Percentiles rank a stretch among this genome's conserved stretches.
Conservation (phyloP, 2,329 filamentous ascomycete genomes). For the Seiridium unicorne region DNA sequence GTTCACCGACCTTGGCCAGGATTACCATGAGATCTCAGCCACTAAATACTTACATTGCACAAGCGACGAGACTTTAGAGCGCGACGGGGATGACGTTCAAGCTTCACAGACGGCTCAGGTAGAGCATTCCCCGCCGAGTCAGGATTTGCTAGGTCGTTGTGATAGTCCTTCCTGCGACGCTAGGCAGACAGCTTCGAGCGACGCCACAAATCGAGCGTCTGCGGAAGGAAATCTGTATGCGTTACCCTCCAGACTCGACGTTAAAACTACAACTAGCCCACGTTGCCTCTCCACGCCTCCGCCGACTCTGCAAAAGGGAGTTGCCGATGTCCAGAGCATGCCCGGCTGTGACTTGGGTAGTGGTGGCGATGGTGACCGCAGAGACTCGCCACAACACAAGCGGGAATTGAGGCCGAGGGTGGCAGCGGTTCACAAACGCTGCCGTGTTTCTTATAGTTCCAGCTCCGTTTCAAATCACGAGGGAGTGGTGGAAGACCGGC, state of each 20-base stretch:
- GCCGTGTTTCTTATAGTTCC: not conserved
- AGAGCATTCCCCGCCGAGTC: too few species aligned
- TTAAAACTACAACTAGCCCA: not conserved
- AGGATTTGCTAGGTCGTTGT: not conserved
- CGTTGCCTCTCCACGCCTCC: not conserved
- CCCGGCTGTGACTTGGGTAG: not conserved
- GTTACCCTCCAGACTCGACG: not conserved
- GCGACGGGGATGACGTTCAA: not conserved
- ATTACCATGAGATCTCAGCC: not conserved
- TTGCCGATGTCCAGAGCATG: not conserved
- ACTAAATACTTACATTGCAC: not conserved
- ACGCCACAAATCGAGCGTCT: not conserved
- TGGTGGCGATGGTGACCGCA: not conserved
- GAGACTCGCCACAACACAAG: conserved; percentile 1
- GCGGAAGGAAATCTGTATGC: not conserved
- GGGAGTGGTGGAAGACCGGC: not conserved
- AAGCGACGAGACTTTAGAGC: not conserved
- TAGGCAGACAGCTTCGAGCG: not conserved
- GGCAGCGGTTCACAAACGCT: not conserved
- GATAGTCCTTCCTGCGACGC: not conserved
- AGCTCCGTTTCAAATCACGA: not conserved
- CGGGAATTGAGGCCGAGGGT: not conserved
- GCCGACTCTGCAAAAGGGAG: not conserved
- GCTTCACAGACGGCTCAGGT: not conserved
- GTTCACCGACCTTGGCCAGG: not conserved